Evolutionary conservation across 805 yeast genomes (phyloP).

Genomic region (Candida orba): DNA sequence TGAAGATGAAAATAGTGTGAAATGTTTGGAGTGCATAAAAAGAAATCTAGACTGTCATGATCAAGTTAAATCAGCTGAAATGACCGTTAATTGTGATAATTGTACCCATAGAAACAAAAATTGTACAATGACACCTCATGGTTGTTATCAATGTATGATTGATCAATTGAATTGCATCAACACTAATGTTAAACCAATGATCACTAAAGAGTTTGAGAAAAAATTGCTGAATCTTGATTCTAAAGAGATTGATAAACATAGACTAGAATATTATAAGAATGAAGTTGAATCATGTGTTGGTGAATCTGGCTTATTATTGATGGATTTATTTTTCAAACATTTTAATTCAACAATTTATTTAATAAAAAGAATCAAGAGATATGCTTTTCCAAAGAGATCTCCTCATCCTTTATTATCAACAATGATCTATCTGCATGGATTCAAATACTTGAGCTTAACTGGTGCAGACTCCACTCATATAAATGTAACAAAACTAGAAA

Average conservation of each 20-base stretch:
- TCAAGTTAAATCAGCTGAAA: constrained; percentile 6
- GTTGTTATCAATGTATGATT: constrained; percentile 14
- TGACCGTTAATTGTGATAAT: constrained; percentile 6
- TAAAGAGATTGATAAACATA: too few species aligned
- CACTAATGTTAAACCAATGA: neutral
- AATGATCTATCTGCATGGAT: constrained; percentile 23
- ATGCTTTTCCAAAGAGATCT: neutral
- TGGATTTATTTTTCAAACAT: constrained; percentile 20
- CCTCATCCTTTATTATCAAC: constrained; percentile 22
- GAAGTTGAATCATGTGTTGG: constrained; percentile 19
- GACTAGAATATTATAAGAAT: constrained; percentile 7
- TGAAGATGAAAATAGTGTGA: constrained; percentile 12
- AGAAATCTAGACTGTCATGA: constrained; percentile 26
- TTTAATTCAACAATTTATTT: constrained; percentile 25
- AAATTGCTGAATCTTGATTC: too few species aligned
- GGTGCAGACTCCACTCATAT: constrained; percentile 14
- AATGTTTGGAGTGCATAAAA: constrained; percentile 26
- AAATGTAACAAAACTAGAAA: constrained; percentile 21
- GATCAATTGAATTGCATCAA: constrained; percentile 4
- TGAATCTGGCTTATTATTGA: constrained; percentile 17
- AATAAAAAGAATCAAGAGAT: neutral
- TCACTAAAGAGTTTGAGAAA: too few species aligned
- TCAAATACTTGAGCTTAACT: constrained; percentile 16
- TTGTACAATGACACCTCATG: constrained; percentile 9
- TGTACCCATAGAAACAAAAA: constrained; percentile 10